Conservation (phyloP, 805 yeast genomes). For the Cyberlindnera saturnus region DNA sequence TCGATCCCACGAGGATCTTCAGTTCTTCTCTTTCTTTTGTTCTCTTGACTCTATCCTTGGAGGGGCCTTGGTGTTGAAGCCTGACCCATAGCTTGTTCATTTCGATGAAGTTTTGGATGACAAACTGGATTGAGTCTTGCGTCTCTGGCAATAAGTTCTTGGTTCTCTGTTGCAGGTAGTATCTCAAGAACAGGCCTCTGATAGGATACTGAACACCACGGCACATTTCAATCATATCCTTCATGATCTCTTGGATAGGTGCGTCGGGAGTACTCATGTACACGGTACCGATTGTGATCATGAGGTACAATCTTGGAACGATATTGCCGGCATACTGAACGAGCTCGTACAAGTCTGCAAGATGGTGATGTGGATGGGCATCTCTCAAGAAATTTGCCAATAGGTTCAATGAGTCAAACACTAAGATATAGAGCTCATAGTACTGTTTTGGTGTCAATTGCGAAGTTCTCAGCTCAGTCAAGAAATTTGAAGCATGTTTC, state of each 20-base stretch:
- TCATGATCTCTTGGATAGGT: constrained; percentile 79
- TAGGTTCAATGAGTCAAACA: constrained; percentile 73
- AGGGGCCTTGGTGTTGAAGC: constrained; percentile 91
- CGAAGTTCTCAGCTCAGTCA: constrained; percentile 76
- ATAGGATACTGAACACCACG: constrained; percentile 95
- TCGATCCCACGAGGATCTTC: constrained; percentile 88
- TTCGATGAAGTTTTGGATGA: constrained; percentile 84
- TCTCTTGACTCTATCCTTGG: constrained; percentile 71
- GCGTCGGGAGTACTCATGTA: constrained; percentile 74
- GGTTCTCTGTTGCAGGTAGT: constrained; percentile 80
- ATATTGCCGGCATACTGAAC: constrained; percentile 95
- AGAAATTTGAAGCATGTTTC: constrained; percentile 76
- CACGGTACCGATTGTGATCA: constrained; percentile 93
- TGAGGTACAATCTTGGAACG: constrained; percentile 83
- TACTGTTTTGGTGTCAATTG: constrained; percentile 81
- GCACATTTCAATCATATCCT: constrained; percentile 97
- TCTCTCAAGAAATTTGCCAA: constrained; percentile 61
- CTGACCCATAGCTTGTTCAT: constrained; percentile 99
- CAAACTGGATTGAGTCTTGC: constrained; percentile 68
- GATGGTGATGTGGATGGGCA: constrained; percentile 61
- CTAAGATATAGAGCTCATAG: constrained; percentile 81
- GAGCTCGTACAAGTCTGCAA: constrained; percentile 87
- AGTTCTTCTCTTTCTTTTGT: constrained; percentile 79
- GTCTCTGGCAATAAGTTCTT: constrained; percentile 41
- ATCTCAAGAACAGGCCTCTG: constrained; percentile 83